phyloP scores from a whole-genome alignment of 768 basidiomycete genomes.

The Tulasnella sp. region DNA sequence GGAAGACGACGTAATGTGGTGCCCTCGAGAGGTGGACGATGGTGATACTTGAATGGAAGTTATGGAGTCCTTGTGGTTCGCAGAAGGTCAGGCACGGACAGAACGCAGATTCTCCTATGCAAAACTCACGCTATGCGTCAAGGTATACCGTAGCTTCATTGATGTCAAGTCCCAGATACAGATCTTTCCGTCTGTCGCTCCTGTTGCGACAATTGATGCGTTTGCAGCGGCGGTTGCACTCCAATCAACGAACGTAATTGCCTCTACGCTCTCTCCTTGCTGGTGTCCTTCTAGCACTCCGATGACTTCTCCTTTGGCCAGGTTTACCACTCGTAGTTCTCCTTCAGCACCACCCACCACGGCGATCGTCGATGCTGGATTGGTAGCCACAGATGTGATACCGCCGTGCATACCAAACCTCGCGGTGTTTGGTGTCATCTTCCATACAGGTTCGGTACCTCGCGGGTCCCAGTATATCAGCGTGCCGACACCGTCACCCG shows the following conservation, averaged over 20 bases:
- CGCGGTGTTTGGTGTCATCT: slow-evolving; percentile 54
- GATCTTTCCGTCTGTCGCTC: slow-evolving; percentile 86
- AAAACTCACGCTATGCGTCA: slow-evolving; percentile 63
- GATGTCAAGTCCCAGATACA: slow-evolving; percentile 91
- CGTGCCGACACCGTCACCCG: slow-evolving; percentile 68
- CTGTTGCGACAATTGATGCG: slow-evolving; percentile 55
- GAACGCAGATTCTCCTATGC: not conserved
- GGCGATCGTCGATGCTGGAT: slow-evolving; percentile 76
- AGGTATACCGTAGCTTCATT: slow-evolving; percentile 66
- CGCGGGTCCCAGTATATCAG: slow-evolving; percentile 90
- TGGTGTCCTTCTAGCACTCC: slow-evolving; percentile 68
- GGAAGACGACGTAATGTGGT: slow-evolving; percentile 74
- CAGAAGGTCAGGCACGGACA: not conserved
- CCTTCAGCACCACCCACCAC: slow-evolving; percentile 82
- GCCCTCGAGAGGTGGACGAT: slow-evolving; percentile 41
- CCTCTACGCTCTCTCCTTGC: slow-evolving; percentile 81
- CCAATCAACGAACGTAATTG: slow-evolving; percentile 70
- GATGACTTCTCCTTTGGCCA: slow-evolving; percentile 77
- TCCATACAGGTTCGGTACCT: slow-evolving; percentile 59
- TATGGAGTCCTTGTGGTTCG: slow-evolving; percentile 59
- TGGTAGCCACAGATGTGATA: slow-evolving; percentile 77
- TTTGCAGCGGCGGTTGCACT: slow-evolving; percentile 39
- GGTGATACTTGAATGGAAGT: slow-evolving; percentile 69
- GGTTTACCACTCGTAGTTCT: slow-evolving; percentile 71
- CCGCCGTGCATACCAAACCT: slow-evolving; percentile 64